Conservation (phyloP, 2,329 filamentous ascomycete species). For the Chlorencoelia australis region DNA sequence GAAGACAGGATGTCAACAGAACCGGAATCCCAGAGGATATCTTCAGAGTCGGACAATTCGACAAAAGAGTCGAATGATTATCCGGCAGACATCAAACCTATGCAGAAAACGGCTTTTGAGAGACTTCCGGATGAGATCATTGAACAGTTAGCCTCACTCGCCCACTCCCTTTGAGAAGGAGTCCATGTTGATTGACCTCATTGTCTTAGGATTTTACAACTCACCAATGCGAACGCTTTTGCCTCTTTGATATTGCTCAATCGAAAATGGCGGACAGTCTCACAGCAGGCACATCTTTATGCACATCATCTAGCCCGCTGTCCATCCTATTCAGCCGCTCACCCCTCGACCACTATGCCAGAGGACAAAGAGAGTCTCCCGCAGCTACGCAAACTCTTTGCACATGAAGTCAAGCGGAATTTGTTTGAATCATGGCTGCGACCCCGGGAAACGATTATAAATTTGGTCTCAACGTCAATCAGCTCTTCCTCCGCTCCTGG, state of each 20-base stretch:
- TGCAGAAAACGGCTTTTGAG: constrained; percentile 32
- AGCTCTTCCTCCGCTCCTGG: constrained; percentile 73
- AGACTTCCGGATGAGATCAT: constrained; percentile 60
- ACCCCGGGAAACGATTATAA: constrained; percentile 61
- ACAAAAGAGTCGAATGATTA: too few relatives aligned
- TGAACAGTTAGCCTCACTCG: constrained; percentile 44
- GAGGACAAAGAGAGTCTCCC: constrained; percentile 43
- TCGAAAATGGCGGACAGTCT: constrained; percentile 53
- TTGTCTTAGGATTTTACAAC: constrained; percentile 46
- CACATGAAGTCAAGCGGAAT: constrained; percentile 63
- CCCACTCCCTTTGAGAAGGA: constrained; percentile 3
- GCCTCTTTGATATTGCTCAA: constrained; percentile 57
- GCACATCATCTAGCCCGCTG: constrained; percentile 51
- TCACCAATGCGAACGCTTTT: constrained; percentile 52
- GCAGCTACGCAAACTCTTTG: constrained; percentile 54
- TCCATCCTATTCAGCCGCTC: constrained; percentile 45
- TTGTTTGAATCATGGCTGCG: constrained; percentile 67
- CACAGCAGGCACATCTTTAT: constrained; percentile 54
- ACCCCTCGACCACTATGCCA: constrained; percentile 23
- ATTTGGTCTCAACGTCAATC: constrained; percentile 72
- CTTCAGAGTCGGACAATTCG: too few relatives aligned
- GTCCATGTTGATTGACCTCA: constrained; percentile 7
- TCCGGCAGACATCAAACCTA: not conserved
- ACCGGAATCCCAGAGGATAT: too few relatives aligned
- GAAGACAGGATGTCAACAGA: too few relatives aligned